Evolutionary conservation across 1,139 yeast species (phyloP).

Genomic region (Geotrichum armillariae): DNA sequence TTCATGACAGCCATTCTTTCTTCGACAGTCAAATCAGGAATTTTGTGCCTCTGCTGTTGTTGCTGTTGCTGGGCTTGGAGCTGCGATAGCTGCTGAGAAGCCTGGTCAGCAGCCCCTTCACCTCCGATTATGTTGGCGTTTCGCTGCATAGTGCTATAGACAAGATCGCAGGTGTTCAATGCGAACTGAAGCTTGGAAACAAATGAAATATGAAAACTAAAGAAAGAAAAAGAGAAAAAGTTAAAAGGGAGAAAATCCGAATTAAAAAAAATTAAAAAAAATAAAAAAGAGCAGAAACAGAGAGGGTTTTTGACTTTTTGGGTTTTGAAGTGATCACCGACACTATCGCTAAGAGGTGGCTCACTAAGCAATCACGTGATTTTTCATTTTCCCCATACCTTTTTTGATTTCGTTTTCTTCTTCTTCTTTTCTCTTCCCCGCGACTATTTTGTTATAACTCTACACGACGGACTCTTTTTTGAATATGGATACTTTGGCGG

Average conservation of each 20-base stretch:
- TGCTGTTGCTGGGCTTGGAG: conserved; percentile 10
- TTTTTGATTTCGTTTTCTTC: not conserved
- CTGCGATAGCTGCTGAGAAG: not conserved
- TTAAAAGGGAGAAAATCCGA: not conserved
- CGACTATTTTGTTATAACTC: no score
- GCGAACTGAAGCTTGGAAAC: not conserved
- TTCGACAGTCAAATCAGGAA: conserved; percentile 1
- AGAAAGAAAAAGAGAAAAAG: not conserved
- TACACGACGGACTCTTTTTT: not conserved
- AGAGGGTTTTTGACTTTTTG: no score
- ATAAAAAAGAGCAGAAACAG: no score
- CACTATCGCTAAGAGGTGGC: no score
- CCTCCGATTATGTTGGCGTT: not conserved
- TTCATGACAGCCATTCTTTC: not conserved
- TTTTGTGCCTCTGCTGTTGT: conserved; percentile 2
- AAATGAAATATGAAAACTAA: not conserved
- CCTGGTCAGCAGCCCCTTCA: not conserved
- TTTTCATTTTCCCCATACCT: no score
- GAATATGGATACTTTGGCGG: not conserved
- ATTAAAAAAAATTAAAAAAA: no score
- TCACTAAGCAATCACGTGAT: no score
- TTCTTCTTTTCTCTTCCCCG: not conserved
- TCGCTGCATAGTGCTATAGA: not conserved
- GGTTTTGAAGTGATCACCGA: no score
- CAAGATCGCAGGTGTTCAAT: not conserved